These are phyloP conservation scores for Nicotiana tomentosiformis DNA, from an alignment of 257 asterid species.

Conservation along the genomic window DNA sequence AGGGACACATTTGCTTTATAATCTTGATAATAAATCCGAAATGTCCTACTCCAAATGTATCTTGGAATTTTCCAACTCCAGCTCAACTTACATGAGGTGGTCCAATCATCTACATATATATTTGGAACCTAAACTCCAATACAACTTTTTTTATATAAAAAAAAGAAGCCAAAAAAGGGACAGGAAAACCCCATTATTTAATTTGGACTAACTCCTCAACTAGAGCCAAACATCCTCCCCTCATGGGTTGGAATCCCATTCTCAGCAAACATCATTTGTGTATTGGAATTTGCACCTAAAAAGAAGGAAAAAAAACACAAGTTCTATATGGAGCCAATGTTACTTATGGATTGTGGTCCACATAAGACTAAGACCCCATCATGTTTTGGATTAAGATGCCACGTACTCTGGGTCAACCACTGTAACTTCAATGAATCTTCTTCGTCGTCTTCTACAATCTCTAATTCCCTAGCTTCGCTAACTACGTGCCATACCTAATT, in stretches of 20 bases:
- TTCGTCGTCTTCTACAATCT: neutral
- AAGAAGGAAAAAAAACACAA: neutral
- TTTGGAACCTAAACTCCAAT: neutral
- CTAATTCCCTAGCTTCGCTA: neutral
- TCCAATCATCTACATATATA: conserved; percentile 12
- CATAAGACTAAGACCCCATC: conserved; percentile 17
- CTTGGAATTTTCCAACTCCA: conserved; percentile 8
- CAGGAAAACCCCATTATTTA: neutral
- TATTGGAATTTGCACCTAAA: conserved; percentile 9
- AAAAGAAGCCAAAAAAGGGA: neutral
- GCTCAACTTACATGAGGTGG: conserved; percentile 16
- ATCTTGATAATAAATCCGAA: neutral
- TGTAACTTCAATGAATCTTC: conserved; percentile 24
- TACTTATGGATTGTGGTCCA: conserved; percentile 20
- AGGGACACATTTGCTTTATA: conserved; percentile 26
- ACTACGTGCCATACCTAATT: conserved; percentile 7
- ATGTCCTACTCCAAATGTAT: neutral
- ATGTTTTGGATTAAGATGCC: conserved; percentile 30
- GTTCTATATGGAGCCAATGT: conserved; percentile 2
- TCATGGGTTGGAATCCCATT: conserved; percentile 20
- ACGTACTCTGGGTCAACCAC: conserved; percentile 16
- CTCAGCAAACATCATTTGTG: conserved; percentile 10
- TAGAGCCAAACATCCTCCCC: conserved; percentile 1
- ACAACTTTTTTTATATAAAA: neutral
- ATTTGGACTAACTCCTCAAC: neutral